Base-by-base conservation (phyloP, 306 rosid genomes). In the Cicer bijugum region DNA sequence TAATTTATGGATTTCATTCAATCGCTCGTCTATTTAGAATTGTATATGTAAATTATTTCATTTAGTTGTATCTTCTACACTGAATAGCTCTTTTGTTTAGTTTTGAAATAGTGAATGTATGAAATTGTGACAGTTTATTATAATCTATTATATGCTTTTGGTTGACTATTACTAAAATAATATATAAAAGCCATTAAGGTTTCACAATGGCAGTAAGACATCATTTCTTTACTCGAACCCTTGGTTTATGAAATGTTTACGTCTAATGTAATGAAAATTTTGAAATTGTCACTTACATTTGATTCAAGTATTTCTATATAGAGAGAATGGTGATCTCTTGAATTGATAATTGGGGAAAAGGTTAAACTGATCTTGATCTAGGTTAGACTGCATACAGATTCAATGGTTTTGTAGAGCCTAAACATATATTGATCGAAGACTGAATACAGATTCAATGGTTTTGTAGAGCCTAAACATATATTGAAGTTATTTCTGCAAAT, bases 1-100 rank as follows among this genome's bases (percentile, higher is more conserved):
- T 89, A 89, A 84, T 79, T 89, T 89, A 83, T 81, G 82, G 83
- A 60, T 82, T 82, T 83, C 84, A 72, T 84, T 78, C 67, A 62
- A 78, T 61, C 38, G 72, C 46, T 53, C 20, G 15, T 75, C 71
- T 76, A 75, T 50, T 42, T 66, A 67, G 83, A 80, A 76, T 69
- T 56, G 35, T 69, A 55, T 83, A 55, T 83, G 85, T 81, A 84
- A 82, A 78, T 78, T 76, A 75, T 69, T 77, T 71, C 74, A 75
- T 77, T 68, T 76, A 66, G 40, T 77, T 71, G 67, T 52, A 33
- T 77, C 75, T 33, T 51, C 66, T 51, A 40, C 55, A 9, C 59
- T 58, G 35, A 19, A 44, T 35, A 46, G 39, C 67, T 76, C 59
- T 37, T 75, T 75, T 2, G 63, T 78, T 8, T 69, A 48, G 59